Evolutionary conservation across 2,329 filamentous ascomycete species (phyloP), one percentile per base, ranked within the genome.

Genomic region (Cercospora canescens): DNA sequence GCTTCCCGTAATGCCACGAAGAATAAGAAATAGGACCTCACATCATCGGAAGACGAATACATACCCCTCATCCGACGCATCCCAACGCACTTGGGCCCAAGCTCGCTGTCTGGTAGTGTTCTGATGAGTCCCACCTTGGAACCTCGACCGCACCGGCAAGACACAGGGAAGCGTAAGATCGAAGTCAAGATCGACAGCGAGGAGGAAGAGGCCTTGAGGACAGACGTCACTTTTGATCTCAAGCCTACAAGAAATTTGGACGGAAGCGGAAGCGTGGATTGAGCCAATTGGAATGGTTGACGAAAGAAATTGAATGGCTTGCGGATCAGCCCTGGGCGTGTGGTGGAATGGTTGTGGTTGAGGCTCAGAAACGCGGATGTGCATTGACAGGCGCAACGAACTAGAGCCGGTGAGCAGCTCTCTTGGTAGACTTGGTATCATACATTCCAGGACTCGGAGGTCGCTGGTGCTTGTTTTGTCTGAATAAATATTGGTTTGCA

Each of bases 151-250:
- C n/a, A 34, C 18, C 24, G n/a, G 34, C 5, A 16, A 16, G 62
- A 30, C 11, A 61, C 60, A 41, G 63, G 63, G 16, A 65, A 65
- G 45, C 30, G 6, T 21, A 54, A 60, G 34, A 61, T 65, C 16
- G 32, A 35, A 24, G 32, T 35, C 30, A 28, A 57, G 56, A 48
- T 58, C 41, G 41, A 55, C 18, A 48, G 50, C 35, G 56, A 58
- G 21, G 48, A 57, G 24, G 54, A 63, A 26, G 62, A 63, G 39
- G 18, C 11, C 8, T 37, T 58, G 37, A 63, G 39, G n/a, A 62
- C 39, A 30, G 60, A 62, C 60, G 56, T 48, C 48, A 62, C 60
- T 62, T 39, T 28, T 30, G 60, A 55, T 21, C 50, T 35, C 7
- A 55, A 41, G 48, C 18, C 34, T 50, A 39, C 14, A 4, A 14